Base-by-base conservation (phyloP, 2,329 filamentous ascomycete genomes). In the Coleophoma crateriformis region DNA sequence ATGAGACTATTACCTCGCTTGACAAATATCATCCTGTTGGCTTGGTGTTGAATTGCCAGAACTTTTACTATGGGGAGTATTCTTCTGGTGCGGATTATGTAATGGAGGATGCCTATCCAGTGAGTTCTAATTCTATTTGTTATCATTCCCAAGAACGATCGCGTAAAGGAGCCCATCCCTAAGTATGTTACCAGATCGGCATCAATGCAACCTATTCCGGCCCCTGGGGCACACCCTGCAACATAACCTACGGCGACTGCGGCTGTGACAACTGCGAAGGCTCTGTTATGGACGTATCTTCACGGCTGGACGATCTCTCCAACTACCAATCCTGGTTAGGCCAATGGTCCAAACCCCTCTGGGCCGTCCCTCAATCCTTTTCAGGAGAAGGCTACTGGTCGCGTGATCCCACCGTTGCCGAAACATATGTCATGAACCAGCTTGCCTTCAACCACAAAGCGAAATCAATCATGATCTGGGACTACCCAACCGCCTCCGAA, bases 1-100 rank as follows among this genome's bases (percentile, higher is more conserved):
- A 77, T 58, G 59, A 69, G 11, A 56, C 66, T 40, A 68, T 78
- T 52, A 70, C 69, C 47, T 55, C 58, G 3, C 56, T 76, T 5
- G 76, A 79, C 54, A 73, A 73, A 0, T 79, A 77, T 54, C 76
- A 78, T 59, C 76, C 76, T 0, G 67, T 76, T n/a, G 72, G 68
- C 5, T 65, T 78, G 3, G 70, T 71, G 3, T 63, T 79, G 32
- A 79, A 78, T 54, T 79, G 76, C 61, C 68, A 69, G 43, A 75
- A 78, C 54, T 79, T 75, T 59, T 70, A 76, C 58, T 79, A 75
- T 58, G 52, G 62, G 22, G 65, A 73, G n/a, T 79, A 79, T 56
- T 64, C 71, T 1, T 59, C 68, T 1, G 76, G 76, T 8, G 71
- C 73, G 0, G 75, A 79, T 51, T 77, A 78, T 51, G 66, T 79